Percentiles rank a stretch among this genome's conserved stretches.
These are phyloP conservation scores for Raphanus hybrid DNA, from an alignment of 441 rosid species.

Conservation along the genomic window DNA sequence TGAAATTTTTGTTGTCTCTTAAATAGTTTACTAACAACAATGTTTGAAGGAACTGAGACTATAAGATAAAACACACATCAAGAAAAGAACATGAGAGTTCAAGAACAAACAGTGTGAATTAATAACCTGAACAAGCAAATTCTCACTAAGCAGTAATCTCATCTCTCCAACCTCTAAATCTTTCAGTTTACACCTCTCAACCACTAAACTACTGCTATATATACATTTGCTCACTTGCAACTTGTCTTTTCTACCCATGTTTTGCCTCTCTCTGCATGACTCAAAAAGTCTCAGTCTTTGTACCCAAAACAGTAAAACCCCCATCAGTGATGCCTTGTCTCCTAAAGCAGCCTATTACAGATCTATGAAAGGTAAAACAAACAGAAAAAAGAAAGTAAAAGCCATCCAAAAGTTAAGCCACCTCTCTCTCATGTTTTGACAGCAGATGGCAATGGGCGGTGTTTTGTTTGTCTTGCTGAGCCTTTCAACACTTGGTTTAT, in stretches of 20 bases:
- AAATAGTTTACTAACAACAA: background rate
- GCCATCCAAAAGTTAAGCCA: conserved; percentile 11
- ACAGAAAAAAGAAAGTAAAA: background rate
- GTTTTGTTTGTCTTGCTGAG: conserved; percentile 53
- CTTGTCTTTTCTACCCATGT: background rate
- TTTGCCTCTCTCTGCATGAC: conserved; percentile 1
- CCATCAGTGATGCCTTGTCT: conserved; percentile 14
- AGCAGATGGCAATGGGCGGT: conserved; percentile 48
- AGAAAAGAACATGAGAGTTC: conserved; percentile 9
- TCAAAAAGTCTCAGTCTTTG: conserved; percentile 2
- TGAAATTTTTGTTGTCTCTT: background rate
- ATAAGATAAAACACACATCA: background rate
- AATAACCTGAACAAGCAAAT: conserved; percentile 25
- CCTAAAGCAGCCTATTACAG: conserved; percentile 21
- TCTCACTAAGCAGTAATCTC: conserved; percentile 29
- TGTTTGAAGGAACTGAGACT: conserved; percentile 2
- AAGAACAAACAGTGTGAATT: conserved; percentile 19
- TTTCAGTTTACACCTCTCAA: conserved; percentile 35
- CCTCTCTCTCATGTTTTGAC: conserved; percentile 39
- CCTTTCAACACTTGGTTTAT: conserved; percentile 86
- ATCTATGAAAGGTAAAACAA: background rate
- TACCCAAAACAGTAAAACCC: conserved; percentile 14
- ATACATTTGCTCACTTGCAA: conserved; percentile 36
- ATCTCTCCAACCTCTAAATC: conserved; percentile 34
- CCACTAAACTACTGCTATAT: conserved; percentile 33